Evolutionary conservation across 768 basidiomycete genomes (phyloP), one percentile per base, ranked within the genome.

Genomic region (Boletus sp.): DNA sequence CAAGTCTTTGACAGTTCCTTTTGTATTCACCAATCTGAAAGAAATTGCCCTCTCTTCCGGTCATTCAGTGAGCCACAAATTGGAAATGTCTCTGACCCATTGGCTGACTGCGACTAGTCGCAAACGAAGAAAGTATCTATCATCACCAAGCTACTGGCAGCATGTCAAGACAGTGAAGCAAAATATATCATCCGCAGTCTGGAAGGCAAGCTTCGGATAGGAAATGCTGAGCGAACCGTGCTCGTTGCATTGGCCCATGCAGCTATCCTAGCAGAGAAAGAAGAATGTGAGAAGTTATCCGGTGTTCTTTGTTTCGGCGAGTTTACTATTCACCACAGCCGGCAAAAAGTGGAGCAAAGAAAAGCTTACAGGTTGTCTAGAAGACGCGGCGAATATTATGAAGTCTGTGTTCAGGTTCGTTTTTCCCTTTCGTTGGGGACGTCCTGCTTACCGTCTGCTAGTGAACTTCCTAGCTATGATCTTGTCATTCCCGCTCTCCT

Each of bases 161-260:
- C 93, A 1, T 98, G 95, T 68, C 87, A 91, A 64, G 92, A 85
- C 55, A 75, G 82, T 30, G 97, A 99, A 73, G 95, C 97, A 23
- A 98, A 98, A 68, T 99, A 95, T 69, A 90, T 98, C 60, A 87
- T 98, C 34, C 87, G 96, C 38, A 93, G 91, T 67, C 74, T 98
- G 59, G 95, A 98, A 74, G 97, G 97, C 55, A 99, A 99, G 71
- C 81, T 99, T 35, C 83, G 97, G 14, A 98, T 99, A 66, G 93
- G 97, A 39, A 89, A 98, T 66, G 97, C 97, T 7, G 97, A 98
- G 69, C 87, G 92, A 51, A 95, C 94, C 0, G 87, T 97, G n/a
- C 77, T 98, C 42, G 89, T 96, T 34, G 89, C 94, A n/a, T 76
- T 99, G 37, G 91, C 96, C 0, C 93, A 93, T 66, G 96, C 96